Evolutionary conservation across 169 alveolate genomes (phyloP).

Genomic region (Cryptosporidium baileyi): DNA sequence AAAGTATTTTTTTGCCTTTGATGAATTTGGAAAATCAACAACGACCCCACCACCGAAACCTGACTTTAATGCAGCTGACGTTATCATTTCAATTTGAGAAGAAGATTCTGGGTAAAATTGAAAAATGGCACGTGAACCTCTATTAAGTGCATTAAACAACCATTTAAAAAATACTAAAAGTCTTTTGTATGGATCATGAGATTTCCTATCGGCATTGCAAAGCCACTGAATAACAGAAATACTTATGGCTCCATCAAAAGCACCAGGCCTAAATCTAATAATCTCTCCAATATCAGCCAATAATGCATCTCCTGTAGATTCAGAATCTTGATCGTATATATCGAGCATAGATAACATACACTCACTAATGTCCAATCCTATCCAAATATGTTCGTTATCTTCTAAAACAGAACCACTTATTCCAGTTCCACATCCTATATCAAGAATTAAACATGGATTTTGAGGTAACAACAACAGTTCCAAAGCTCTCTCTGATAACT

Average conservation of each 20-base stretch:
- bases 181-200: conserved; percentile 90
- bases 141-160: conserved; percentile 82
- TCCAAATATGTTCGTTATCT: conserved; percentile 91
- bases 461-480: conserved; percentile 86
- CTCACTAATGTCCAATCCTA: conserved; percentile 93
- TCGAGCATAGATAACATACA: conserved; percentile 90
- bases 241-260: conserved; percentile 91
- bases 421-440: conserved; percentile 98
- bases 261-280: conserved; percentile 87
- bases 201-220: conserved; percentile 90
- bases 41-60: conserved; percentile 95
- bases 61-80: conserved; percentile 90
- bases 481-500: conserved; percentile 91
- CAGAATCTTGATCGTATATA: conserved; percentile 72
- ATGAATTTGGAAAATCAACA: conserved; percentile 94
- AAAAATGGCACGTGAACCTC: conserved; percentile 92
- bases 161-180: conserved; percentile 88
- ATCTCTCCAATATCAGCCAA: conserved; percentile 93
- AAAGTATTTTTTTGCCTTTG: conserved; percentile 94
- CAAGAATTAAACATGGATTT: conserved; percentile 87
- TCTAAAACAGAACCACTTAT: conserved; percentile 90
- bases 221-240: conserved; percentile 96
- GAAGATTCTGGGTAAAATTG: conserved; percentile 96
- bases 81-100: conserved; percentile 91
- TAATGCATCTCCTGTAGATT: conserved; percentile 88